Percentiles rank a stretch among this genome's conserved stretches.
These are phyloP conservation scores for Trichoderma sp. DNA, from an alignment of 2,329 filamentous ascomycete species.

Conservation along the genomic window DNA sequence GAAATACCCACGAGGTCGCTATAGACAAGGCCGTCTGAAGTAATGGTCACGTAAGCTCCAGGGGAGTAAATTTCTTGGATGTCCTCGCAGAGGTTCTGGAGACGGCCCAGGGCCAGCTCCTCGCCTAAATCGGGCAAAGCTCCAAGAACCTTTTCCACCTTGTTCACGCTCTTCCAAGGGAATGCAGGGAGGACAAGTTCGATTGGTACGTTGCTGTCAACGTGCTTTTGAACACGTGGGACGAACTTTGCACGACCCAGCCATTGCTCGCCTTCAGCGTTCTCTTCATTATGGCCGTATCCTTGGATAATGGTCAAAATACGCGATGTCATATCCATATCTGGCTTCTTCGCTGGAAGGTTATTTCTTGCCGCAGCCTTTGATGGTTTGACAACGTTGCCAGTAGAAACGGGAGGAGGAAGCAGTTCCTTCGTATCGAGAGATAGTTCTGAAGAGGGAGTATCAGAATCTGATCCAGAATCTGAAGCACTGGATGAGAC, in stretches of 20 bases:
- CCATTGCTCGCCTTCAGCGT: neutral
- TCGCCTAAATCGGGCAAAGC: neutral
- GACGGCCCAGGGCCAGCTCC: neutral
- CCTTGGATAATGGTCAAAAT: neutral
- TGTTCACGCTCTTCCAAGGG: neutral
- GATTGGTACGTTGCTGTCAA: neutral
- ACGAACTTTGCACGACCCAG: neutral
- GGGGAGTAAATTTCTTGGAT: neutral
- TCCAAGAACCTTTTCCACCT: neutral
- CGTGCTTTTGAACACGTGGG: neutral
- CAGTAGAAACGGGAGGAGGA: neutral
- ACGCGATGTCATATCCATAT: neutral
- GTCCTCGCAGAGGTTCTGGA: neutral
- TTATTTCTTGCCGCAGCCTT: neutral
- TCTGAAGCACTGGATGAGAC: neutral
- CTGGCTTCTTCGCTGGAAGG: neutral
- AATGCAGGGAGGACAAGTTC: neutral
- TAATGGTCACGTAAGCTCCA: conserved; percentile 3
- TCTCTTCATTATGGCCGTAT: neutral
- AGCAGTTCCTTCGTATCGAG: neutral
- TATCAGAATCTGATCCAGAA: neutral
- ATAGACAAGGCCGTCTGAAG: neutral
- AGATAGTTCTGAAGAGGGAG: neutral
- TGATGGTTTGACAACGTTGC: neutral
- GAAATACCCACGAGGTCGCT: neutral